These are phyloP conservation scores for Salix exigua DNA, from an alignment of 345 rosid genomes.

Conservation along the genomic window DNA sequence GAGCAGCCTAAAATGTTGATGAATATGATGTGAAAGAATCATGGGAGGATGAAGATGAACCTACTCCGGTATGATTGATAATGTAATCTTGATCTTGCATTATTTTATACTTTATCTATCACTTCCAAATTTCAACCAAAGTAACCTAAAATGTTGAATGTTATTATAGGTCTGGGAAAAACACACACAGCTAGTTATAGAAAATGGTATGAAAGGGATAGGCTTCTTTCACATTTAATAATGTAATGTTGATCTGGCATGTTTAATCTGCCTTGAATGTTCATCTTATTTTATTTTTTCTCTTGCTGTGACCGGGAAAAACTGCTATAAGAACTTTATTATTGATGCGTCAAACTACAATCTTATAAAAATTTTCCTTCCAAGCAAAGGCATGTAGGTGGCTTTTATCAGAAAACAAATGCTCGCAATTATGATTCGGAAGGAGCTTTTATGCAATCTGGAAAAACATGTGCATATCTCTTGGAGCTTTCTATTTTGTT, in stretches of 20 bases:
- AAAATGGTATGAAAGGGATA: background rate
- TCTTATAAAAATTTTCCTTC: background rate
- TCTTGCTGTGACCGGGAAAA: background rate
- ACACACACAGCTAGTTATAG: background rate
- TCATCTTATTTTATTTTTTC: background rate
- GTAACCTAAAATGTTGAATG: conserved; percentile 40
- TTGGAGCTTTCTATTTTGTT: background rate
- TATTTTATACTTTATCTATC: too few species aligned
- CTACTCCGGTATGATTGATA: too few species aligned
- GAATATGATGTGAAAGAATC: too few species aligned
- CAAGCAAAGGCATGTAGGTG: background rate
- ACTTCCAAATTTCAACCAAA: too few species aligned
- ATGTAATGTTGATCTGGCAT: background rate
- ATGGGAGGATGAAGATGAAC: too few species aligned
- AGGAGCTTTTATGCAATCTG: background rate
- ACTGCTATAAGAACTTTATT: background rate
- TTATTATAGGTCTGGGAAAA: background rate
- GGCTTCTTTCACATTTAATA: background rate
- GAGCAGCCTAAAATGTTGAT: conserved; percentile 42
- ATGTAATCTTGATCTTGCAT: too few species aligned
- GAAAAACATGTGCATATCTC: background rate
- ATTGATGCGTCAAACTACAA: background rate
- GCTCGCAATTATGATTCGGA: background rate
- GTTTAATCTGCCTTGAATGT: background rate
- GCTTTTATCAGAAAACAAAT: background rate